A percentile compares a stretch with the other conserved stretches of the same genome.
Evolutionary conservation across 2,329 filamentous ascomycete genomes (phyloP).

Genomic region (Aspergillus floridensis): DNA sequence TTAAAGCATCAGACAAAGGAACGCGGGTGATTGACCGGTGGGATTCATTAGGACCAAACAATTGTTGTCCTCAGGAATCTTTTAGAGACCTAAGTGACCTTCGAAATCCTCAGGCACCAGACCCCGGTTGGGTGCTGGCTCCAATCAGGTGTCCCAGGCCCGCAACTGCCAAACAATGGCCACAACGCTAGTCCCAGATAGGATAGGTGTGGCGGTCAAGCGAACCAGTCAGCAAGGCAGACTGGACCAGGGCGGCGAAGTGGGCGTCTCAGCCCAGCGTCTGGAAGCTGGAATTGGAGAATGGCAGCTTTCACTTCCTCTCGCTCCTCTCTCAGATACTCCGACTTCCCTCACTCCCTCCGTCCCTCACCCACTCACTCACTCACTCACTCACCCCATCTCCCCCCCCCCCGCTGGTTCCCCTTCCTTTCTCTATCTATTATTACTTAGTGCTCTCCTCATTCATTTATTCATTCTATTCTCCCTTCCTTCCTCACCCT

Average conservation of each 20-base stretch:
- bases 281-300: neutral
- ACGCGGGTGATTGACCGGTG: neutral
- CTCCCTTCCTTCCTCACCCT: neutral
- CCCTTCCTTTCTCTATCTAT: neutral
- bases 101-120: neutral
- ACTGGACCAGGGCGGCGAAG: constrained; percentile 4
- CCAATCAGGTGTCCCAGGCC: constrained; percentile 1
- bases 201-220: constrained; percentile 6
- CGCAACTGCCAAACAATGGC: constrained; percentile 4
- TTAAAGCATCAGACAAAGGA: neutral
- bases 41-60: too few species aligned
- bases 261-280: constrained; percentile 14
- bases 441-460: too few species aligned
- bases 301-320: neutral
- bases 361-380: neutral
- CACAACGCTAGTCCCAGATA: neutral
- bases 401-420: constrained; percentile 1
- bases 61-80: neutral
- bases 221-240: constrained; percentile 13
- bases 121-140: neutral
- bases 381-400: too few species aligned
- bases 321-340: neutral
- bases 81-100: neutral
- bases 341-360: neutral
- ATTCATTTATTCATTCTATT: neutral